phyloP scores from a whole-genome alignment of 768 basidiomycete species.

The Psilocybe sp. region DNA sequence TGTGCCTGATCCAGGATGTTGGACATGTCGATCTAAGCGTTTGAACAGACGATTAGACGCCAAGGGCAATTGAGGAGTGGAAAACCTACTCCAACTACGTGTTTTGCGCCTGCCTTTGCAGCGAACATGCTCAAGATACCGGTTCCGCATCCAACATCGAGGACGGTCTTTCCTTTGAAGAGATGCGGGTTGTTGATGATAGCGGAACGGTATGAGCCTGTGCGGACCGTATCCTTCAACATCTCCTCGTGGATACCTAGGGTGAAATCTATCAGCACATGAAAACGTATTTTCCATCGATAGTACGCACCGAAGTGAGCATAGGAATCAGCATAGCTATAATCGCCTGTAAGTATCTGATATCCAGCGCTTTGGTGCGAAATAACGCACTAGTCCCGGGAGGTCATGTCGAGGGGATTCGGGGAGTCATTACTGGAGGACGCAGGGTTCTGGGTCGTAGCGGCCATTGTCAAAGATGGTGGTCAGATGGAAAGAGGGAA shows the following conservation, averaged over 20 bases:
- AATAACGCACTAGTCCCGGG: slow-evolving; percentile 76
- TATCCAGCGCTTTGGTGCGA: slow-evolving; percentile 23
- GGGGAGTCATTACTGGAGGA: slow-evolving; percentile 16
- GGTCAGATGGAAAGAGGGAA: slow-evolving; percentile 12
- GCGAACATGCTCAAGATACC: slow-evolving; percentile 99
- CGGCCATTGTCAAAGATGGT: slow-evolving; percentile 12
- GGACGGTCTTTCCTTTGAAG: slow-evolving; percentile 94
- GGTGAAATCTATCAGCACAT: slow-evolving; percentile 3
- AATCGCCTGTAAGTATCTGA: slow-evolving; percentile 28
- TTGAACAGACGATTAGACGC: slow-evolving; percentile 13
- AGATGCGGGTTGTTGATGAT: slow-evolving; percentile 94
- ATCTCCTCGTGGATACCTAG: slow-evolving; percentile 98
- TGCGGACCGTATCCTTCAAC: slow-evolving; percentile 96
- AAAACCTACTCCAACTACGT: slow-evolving; percentile 85
- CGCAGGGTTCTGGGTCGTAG: slow-evolving; percentile 23
- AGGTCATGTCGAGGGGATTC: slow-evolving; percentile 64
- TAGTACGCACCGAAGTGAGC: slow-evolving; percentile 79
- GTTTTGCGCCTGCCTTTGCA: slow-evolving; percentile 90
- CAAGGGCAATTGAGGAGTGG: not conserved
- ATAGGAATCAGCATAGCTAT: slow-evolving; percentile 93
- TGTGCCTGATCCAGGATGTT: slow-evolving; percentile 99
- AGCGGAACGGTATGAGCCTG: slow-evolving; percentile 90
- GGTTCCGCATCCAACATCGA: slow-evolving; percentile 98
- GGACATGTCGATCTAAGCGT: slow-evolving; percentile 92
- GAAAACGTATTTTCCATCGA: not conserved